Evolutionary conservation across 2,329 filamentous ascomycete genomes (phyloP).

Genomic region (Neofusicoccum kwambonambiense): DNA sequence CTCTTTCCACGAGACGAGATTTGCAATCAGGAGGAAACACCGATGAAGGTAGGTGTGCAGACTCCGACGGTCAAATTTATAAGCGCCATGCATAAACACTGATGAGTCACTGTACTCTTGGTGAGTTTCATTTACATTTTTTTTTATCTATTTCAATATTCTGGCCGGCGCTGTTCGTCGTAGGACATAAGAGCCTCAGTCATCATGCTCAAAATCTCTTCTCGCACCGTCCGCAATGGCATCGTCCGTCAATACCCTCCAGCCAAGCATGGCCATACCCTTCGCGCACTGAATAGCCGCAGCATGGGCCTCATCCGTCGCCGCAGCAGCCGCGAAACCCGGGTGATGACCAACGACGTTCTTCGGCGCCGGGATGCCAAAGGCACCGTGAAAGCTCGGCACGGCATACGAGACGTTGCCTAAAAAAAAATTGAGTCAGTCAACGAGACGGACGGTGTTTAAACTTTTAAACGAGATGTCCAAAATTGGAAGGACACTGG

Average conservation of each 20-base stretch:
- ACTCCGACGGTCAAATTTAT: too few relatives aligned
- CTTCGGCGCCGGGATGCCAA: constrained; percentile 42
- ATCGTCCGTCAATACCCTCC: constrained; percentile 24
- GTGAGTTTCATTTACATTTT: too few relatives aligned
- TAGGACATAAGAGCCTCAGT: background rate
- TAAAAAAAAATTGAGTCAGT: background rate
- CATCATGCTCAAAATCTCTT: constrained; percentile 22
- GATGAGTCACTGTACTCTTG: too few relatives aligned
- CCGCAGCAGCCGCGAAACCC: constrained; percentile 47
- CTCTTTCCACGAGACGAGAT: too few relatives aligned
- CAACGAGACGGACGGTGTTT: background rate
- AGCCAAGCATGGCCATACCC: constrained; percentile 40
- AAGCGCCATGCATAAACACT: too few relatives aligned
- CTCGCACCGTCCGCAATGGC: constrained; percentile 20
- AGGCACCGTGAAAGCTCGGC: constrained; percentile 51
- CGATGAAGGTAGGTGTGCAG: too few relatives aligned
- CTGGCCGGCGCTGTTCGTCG: background rate
- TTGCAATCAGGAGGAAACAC: too few relatives aligned
- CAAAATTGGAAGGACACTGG: background rate
- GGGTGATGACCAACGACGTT: constrained; percentile 42
- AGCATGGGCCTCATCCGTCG: constrained; percentile 37
- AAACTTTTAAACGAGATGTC: background rate
- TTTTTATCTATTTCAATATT: background rate
- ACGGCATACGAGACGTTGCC: constrained; percentile 49
- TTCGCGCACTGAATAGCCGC: constrained; percentile 48